Evolutionary conservation across 1,139 yeast genomes (phyloP), one percentile per base, ranked within the genome.

Genomic region (Kodamaea fungicola): DNA sequence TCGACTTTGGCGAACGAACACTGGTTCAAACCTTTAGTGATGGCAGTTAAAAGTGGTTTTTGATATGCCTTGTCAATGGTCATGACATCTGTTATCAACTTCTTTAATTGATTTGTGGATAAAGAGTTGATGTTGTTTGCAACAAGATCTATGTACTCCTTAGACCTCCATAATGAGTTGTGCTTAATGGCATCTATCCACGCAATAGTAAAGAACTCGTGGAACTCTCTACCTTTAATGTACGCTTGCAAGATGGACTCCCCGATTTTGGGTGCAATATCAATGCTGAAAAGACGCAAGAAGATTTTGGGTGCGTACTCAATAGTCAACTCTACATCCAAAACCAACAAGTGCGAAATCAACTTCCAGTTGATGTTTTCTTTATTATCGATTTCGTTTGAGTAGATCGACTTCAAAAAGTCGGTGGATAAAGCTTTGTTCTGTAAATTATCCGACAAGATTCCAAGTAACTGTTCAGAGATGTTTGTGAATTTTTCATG

Each of bases 151-250:
- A 68, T 47, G 32, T 75, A 67, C 2, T 49, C 51, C 2, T 48
- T 45, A 2, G 63, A 51, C 7, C 41, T 46, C 62, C 74, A 64
- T 30, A 52, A 39, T 3, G 39, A 33, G 16, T 52, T 46, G 4
- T 46, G 40, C 3, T 50, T 35, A 8, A 71, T 58, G 4, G 69
- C 61, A 2, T 48, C 37, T 9, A 62, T 58, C 83, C 85, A 81
- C 9, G 67, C 54, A 1, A 49, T 42, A 3, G 60, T 55, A 34
- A 78, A 63, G 45, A 83, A 83, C 4, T 59, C 56, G 7, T 59
- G 59, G 31, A 79, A 62, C 38, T 82, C 88, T 62, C 94, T 74
- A 6, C 82, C 82, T 46, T 66, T 73, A 4, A 70, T 62, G 50
- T 71, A 75, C 8, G 83, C 74, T 7, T 62, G 58, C 3, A 79